Evolutionary conservation across 179 eudicot genomes (phyloP).

Genomic region (Silene vulgaris): DNA sequence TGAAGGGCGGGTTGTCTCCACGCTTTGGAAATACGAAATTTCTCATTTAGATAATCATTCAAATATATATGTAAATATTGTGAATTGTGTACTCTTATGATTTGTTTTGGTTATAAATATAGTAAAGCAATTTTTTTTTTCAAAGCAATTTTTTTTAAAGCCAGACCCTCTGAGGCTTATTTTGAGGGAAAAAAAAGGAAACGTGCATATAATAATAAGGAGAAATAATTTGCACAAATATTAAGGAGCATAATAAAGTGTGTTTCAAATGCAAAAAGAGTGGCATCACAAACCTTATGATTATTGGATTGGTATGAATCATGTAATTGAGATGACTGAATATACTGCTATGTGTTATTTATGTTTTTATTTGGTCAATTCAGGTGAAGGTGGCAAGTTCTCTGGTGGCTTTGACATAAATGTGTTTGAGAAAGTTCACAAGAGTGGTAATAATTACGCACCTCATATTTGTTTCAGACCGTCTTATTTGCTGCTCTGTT

Average conservation of each 20-base stretch:
- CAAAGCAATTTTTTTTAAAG: too few relatives aligned
- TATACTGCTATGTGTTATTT: neutral
- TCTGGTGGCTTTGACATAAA: constrained; percentile 87
- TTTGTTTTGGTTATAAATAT: too few relatives aligned
- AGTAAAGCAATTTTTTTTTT: too few relatives aligned
- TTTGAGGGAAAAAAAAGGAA: too few relatives aligned
- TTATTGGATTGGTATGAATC: too few relatives aligned
- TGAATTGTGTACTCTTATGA: neutral
- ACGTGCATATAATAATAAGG: too few relatives aligned
- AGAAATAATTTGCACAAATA: too few relatives aligned
- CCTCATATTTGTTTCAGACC: neutral
- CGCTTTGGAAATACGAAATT: neutral
- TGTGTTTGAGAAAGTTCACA: constrained; percentile 63
- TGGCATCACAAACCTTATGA: too few relatives aligned
- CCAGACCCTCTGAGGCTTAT: too few relatives aligned
- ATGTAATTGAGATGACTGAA: too few relatives aligned
- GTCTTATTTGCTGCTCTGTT: neutral
- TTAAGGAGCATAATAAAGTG: too few relatives aligned
- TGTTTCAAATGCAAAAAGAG: too few relatives aligned
- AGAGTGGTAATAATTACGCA: constrained; percentile 48
- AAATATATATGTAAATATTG: neutral
- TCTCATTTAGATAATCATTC: neutral
- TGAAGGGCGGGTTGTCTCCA: neutral
- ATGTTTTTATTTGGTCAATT: constrained; percentile 16
- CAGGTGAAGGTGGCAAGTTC: constrained; percentile 65